phyloP scores from a whole-genome alignment of 352 stramenopile genomes.

The Globisporangium cederbergense region DNA sequence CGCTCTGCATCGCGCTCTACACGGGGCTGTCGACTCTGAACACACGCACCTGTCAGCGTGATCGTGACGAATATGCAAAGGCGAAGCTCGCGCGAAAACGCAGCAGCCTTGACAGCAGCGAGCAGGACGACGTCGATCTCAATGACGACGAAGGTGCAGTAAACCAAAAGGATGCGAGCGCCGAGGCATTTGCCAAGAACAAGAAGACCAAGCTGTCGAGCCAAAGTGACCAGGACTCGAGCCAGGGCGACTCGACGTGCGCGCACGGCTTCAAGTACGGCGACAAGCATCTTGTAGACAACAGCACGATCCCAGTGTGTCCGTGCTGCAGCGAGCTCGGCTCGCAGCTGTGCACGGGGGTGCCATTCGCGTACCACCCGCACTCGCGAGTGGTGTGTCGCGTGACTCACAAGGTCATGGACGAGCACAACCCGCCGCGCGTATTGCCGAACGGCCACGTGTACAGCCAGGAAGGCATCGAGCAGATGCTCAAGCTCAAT shows the following conservation, averaged over 20 bases:
- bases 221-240: constrained; percentile 1
- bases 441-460: constrained; percentile 82
- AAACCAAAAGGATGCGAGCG: constrained; percentile 9
- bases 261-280: constrained; percentile 7
- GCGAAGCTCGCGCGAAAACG: constrained; percentile 27
- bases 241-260: not conserved
- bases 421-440: constrained; percentile 81
- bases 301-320: constrained; percentile 44
- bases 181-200: constrained; percentile 26
- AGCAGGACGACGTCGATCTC: constrained; percentile 15
- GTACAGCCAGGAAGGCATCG: constrained; percentile 76
- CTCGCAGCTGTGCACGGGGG: constrained; percentile 41
- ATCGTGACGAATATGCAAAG: constrained; percentile 36
- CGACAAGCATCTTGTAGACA: constrained; percentile 18
- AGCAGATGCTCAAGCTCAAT: constrained; percentile 37
- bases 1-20: constrained; percentile 61
- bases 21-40: constrained; percentile 73
- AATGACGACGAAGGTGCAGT: constrained; percentile 12
- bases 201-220: constrained; percentile 45
- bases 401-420: constrained; percentile 75
- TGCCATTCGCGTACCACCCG: constrained; percentile 81
- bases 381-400: constrained; percentile 81
- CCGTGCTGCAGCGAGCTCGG: constrained; percentile 74
- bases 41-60: constrained; percentile 62
- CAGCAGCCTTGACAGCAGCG: constrained; percentile 18